Percentiles rank a stretch among this genome's conserved stretches.
Evolutionary conservation across 108 stramenopile species (phyloP).

Genomic region (Skeletonema costatum): DNA sequence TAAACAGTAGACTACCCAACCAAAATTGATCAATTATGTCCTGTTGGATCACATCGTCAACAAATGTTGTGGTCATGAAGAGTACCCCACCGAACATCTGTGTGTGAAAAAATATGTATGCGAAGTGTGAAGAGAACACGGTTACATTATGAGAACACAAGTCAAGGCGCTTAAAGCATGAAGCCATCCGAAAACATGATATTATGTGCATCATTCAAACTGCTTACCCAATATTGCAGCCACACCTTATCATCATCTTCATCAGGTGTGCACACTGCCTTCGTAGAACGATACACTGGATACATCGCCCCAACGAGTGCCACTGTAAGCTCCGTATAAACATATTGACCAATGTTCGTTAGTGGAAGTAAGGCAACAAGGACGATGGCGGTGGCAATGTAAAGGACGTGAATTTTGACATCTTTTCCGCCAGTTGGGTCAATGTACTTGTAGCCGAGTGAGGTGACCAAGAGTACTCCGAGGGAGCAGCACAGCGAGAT

Average conservation of each 20-base stretch:
- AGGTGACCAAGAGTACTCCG: conserved; percentile 17
- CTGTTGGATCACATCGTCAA: conserved; percentile 26
- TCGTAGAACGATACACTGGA: conserved; percentile 38
- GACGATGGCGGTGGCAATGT: conserved; percentile 7
- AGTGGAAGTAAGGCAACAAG: conserved; percentile 18
- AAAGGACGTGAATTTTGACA: conserved; percentile 10
- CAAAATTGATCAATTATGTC: conserved; percentile 15
- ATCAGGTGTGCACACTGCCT: conserved; percentile 39
- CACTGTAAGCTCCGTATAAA: conserved; percentile 34
- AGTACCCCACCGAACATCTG: conserved; percentile 39
- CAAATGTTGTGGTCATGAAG: conserved; percentile 41
- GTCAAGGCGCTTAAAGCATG: too few relatives aligned
- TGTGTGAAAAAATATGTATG: background rate
- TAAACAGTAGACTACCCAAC: conserved; percentile 22
- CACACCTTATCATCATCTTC: conserved; percentile 42
- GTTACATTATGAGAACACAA: background rate
- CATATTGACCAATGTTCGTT: background rate
- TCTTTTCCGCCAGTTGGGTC: conserved; percentile 7
- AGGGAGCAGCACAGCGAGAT: conserved; percentile 16
- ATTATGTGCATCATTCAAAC: background rate
- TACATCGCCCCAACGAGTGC: conserved; percentile 32
- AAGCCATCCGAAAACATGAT: too few relatives aligned
- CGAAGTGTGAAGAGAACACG: too few relatives aligned
- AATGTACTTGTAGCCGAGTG: conserved; percentile 36
- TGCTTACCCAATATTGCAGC: conserved; percentile 18